Evolutionary conservation across 192 early-diverging fungal species (phyloP), one percentile per base, ranked within the genome.

Genomic region (Geranomyces michiganensis): DNA sequence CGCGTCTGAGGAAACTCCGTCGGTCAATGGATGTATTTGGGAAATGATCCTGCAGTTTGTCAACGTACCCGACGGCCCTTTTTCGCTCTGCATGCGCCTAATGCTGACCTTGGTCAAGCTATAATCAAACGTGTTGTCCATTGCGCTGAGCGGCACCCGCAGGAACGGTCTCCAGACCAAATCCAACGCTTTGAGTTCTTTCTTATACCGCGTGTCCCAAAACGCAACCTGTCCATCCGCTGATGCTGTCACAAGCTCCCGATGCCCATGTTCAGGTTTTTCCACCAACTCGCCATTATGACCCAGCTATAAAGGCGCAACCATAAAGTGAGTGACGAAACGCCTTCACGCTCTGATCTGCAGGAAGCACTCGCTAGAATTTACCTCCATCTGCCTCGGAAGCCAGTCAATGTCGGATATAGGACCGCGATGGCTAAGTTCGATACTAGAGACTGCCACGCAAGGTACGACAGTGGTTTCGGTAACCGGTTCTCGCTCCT

Each of bases 41-140:
- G 36, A 3, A 10, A 3, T 41, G 3, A 3, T 41, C 19, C 51
- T 6, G 17, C 51, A 53, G 24, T 26, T 27, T 60, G 27, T 26
- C 26, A 8, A 17, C 44, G 13, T 64, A 64, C 62, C 43, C 2
- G 33, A 1, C 14, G 51, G 14, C 0, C 22, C 26, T 51, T 68
- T 74, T 56, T 67, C 62, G 30, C 21, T 41, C n/a, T 15, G 62
- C 65, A 44, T n/a, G 66, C 41, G 33, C 61, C 64, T 71, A 22
- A 84, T 68, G 58, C 68, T 76, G 47, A 87, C 64, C 70, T 82
- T 84, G 0, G 81, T 81, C n/a, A 89, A 36, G 12, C 85, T 81
- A 59, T 89, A 89, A 56, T 89, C 87, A 72, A 84, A 88, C 17
- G 82, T 85, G 45, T 86, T 85, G 65, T 89, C 87, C 74, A 88